Evolutionary conservation across 768 basidiomycete genomes (phyloP), one percentile per base, ranked within the genome.

Genomic region (Rhodosporidiobolus sp.): DNA sequence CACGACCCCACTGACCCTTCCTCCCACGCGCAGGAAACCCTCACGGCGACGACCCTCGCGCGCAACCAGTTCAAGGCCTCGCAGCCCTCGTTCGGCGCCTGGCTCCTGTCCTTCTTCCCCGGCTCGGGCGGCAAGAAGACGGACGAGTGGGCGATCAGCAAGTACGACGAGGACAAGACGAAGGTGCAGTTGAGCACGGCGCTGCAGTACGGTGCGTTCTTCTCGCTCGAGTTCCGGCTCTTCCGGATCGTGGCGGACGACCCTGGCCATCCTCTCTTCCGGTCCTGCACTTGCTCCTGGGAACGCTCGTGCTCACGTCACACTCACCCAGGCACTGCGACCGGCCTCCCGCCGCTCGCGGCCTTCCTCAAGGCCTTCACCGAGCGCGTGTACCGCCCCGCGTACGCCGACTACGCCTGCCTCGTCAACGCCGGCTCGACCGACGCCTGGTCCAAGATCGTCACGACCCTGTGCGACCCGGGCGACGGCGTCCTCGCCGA

Each of bases 181-280:
- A 84, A 85, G 58, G 73, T 90, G 32, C 88, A 89, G 78, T 83
- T 94, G 7, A 83, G 87, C 0, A 83, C 81, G 22, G 84, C 87
- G 24, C 83, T 94, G 32, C 92, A 94, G 80, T 94, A 93, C 76
- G 85, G 86, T 76, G 75, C 77, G 57, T 78, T 24, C 28, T 24
- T 49, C 2, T 28, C 32, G 10, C 8, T 38, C 4, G 32, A 46
- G 17, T 20, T 35, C 30, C n/a, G n/a, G 55, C 32, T 20, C 59
- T 19, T 3, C 7, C 10, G 38, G 17, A 10, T 5, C 16, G 22
- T 4, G 30, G 22, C 28, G 7, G 9, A 3, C 45, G n/a, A n/a
- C n/a, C n/a, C n/a, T n/a, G n/a, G n/a, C n/a, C n/a, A n/a, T n/a
- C n/a, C n/a, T n/a, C n/a, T n/a, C n/a, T n/a, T n/a, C n/a, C n/a